These are phyloP conservation scores for Vaccinium macrocarpon DNA, from an alignment of 148 eudicot species.

Conservation along the genomic window DNA sequence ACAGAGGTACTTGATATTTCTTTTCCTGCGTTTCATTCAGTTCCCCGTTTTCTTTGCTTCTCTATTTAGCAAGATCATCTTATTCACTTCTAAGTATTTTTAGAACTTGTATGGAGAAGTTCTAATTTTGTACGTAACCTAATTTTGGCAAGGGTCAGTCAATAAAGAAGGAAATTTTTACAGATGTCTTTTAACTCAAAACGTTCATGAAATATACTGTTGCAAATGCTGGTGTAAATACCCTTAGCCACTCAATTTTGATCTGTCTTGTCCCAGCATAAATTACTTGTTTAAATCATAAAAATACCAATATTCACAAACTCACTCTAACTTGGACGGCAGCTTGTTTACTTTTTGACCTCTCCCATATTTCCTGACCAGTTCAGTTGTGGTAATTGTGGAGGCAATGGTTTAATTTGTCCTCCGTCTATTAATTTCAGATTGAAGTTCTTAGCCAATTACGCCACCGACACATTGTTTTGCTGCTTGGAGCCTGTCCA, in stretches of 20 bases:
- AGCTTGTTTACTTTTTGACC: neutral
- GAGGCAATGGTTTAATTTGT: constrained; percentile 10
- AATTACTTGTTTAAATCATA: neutral
- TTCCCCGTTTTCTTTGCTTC: neutral
- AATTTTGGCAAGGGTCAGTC: neutral
- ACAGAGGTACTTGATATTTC: constrained; percentile 42
- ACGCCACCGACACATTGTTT: constrained; percentile 67
- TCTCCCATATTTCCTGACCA: neutral
- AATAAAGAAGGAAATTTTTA: neutral
- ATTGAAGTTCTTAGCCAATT: constrained; percentile 65
- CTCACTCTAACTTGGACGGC: neutral
- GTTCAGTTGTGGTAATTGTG: constrained; percentile 11
- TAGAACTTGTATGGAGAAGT: neutral
- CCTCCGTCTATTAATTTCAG: constrained; percentile 32
- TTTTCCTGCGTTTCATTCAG: constrained; percentile 12
- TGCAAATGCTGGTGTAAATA: neutral
- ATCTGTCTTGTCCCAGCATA: neutral
- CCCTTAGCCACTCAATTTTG: neutral
- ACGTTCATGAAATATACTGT: neutral
- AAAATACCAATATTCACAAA: neutral
- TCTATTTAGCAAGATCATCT: neutral
- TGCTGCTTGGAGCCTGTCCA: constrained; percentile 74
- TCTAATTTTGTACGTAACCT: neutral
- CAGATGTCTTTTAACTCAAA: neutral
- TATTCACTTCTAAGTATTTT: neutral